Percentiles rank a stretch among this genome's conserved stretches.
These are phyloP conservation scores for Jaapia argillacea DNA, from an alignment of 768 basidiomycete species.

Conservation along the genomic window DNA sequence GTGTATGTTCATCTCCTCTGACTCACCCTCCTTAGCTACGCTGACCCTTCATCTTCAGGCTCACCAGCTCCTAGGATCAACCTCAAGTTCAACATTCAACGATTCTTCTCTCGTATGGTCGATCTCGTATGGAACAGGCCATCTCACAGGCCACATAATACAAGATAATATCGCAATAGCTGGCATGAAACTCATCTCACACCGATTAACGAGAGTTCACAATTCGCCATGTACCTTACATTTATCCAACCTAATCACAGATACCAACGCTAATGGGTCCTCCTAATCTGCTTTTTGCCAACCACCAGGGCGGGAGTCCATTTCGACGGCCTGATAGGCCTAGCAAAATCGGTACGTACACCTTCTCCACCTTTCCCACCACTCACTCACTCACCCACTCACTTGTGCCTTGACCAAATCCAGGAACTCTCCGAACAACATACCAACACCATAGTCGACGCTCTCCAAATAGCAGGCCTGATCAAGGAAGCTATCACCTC, in stretches of 20 bases:
- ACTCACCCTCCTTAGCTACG: not conserved
- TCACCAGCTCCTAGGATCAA: not conserved
- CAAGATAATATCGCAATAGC: slow-evolving; percentile 2
- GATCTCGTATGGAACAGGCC: not conserved
- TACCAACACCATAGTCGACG: slow-evolving; percentile 60
- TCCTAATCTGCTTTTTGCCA: no score
- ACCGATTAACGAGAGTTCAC: not conserved
- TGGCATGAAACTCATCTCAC: not conserved
- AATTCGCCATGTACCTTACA: not conserved
- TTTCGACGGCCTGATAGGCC: slow-evolving; percentile 73
- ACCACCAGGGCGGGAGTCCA: not conserved
- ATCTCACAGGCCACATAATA: not conserved
- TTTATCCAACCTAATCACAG: no score
- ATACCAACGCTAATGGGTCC: no score
- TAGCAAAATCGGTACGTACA: slow-evolving; percentile 55
- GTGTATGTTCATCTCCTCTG: slow-evolving; percentile 21
- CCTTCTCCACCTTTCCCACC: slow-evolving; percentile 6
- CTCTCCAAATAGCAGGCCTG: slow-evolving; percentile 45
- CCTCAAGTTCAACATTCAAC: not conserved
- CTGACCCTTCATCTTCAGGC: not conserved
- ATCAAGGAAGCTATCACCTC: slow-evolving; percentile 61
- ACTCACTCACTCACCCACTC: not conserved
- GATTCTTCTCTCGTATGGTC: not conserved
- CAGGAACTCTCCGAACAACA: slow-evolving; percentile 56
- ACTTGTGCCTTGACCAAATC: not conserved